phyloP scores from a whole-genome alignment of 2,329 filamentous ascomycete genomes.

The Penicillium sp. region DNA sequence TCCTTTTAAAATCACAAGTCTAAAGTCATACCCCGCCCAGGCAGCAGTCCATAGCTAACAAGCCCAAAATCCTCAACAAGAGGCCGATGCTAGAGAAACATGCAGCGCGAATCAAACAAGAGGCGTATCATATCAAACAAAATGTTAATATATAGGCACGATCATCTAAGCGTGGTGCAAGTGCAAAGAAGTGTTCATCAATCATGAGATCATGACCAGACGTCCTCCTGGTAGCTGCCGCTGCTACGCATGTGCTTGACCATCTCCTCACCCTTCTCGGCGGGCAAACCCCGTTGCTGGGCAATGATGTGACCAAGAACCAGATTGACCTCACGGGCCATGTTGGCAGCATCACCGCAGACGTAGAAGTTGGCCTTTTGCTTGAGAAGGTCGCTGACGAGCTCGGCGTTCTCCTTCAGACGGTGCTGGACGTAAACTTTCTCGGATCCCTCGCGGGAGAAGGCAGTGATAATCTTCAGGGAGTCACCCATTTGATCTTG shows the following conservation, averaged over 20 bases:
- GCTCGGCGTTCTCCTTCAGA: conserved; percentile 74
- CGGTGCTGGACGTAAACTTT: conserved; percentile 98
- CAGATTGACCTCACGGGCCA: conserved; percentile 89
- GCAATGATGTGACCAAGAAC: conserved; percentile 84
- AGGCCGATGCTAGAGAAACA: conserved; percentile 9
- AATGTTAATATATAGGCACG: conserved; percentile 20
- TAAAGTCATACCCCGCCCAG: conserved; percentile 4
- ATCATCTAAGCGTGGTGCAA: conserved; percentile 28
- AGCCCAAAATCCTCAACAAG: background rate
- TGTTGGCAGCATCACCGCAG: conserved; percentile 94
- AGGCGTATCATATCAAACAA: conserved; percentile 8
- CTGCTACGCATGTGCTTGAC: conserved; percentile 94
- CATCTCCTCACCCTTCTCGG: conserved; percentile 88
- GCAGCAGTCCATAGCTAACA: background rate
- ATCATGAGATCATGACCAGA: conserved; percentile 55
- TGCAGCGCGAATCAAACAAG: conserved; percentile 6
- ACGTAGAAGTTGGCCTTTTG: conserved; percentile 94
- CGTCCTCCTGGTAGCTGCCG: conserved; percentile 91
- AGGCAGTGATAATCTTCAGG: conserved; percentile 87
- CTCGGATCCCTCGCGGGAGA: conserved; percentile 80
- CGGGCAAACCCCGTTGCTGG: conserved; percentile 74
- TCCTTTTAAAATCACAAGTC: conserved; percentile 12
- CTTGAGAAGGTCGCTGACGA: conserved; percentile 82
- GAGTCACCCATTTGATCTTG: conserved; percentile 79
- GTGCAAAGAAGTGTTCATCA: conserved; percentile 11